Evolutionary conservation across 139 green algal species (phyloP), one percentile per base, ranked within the genome.

Genomic region (Tetraselmis chui): DNA sequence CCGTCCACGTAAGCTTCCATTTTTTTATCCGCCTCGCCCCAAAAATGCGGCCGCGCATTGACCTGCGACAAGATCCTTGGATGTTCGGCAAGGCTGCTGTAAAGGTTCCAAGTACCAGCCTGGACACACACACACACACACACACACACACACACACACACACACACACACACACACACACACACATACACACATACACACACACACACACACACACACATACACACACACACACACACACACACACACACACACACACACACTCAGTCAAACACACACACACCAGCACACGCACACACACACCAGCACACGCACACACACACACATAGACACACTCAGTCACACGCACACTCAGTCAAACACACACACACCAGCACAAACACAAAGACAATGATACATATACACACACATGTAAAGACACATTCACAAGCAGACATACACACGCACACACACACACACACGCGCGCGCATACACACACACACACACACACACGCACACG

Each of bases 221-320:
- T 32, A 45, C 18, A 1, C 23, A 79, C 0, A 28, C 2, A 75
- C 23, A 59, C 75, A 31, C 1, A 26, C 30, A 29, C 32, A 30
- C 22, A 29, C 78, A 81, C 32, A 26, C 24, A 81, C 75, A n/a
- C 22, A 79, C 75, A 28, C 77, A n/a, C n/a, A n/a, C n/a, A n/a
- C n/a, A n/a, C n/a, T n/a, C n/a, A n/a, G n/a, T n/a, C n/a, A n/a
- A n/a, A n/a, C n/a, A n/a, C n/a, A n/a, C n/a, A n/a, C n/a, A n/a
- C n/a, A n/a, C n/a, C n/a, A n/a, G n/a, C n/a, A 23, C 26, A 31
- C 76, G 30, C 82, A 88, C 83, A 84, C 84, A 78, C 77, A 83
- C 81, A 25, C 86, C 89, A 91, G 89, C 67, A 85, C 1, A n/a
- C 29, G 25, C 31, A 74, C 28, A 31, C 76, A 0, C 23, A n/a